These are phyloP conservation scores for Teunomyces pallodes DNA, from an alignment of 805 yeast species.

Conservation along the genomic window DNA sequence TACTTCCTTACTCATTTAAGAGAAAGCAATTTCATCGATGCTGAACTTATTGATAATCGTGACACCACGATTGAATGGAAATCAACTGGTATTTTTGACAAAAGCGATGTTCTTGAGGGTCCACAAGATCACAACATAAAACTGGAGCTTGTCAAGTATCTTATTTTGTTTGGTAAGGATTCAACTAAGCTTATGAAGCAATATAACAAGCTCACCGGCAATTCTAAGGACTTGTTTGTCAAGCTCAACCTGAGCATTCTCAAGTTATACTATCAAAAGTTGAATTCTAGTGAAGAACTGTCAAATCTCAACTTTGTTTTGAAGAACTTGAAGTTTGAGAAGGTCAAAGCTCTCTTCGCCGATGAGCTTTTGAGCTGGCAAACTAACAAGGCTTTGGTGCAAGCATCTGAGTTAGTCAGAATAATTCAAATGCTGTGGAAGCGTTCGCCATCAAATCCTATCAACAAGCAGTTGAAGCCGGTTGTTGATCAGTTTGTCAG, in stretches of 20 bases:
- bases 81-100: constrained; percentile 24
- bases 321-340: constrained; percentile 31
- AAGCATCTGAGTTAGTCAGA: constrained; percentile 9
- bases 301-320: constrained; percentile 25
- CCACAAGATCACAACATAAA: constrained; percentile 15
- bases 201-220: constrained; percentile 21
- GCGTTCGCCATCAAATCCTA: constrained; percentile 13
- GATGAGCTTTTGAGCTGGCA: constrained; percentile 13
- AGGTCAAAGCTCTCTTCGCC: constrained; percentile 19
- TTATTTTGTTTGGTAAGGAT: constrained; percentile 35
- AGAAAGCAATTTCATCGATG: constrained; percentile 13
- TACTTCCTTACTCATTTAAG: constrained; percentile 23
- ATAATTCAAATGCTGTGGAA: constrained; percentile 7
- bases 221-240: constrained; percentile 24
- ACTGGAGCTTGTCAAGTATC: constrained; percentile 36
- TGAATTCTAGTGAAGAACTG: constrained; percentile 18
- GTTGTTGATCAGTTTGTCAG: constrained; percentile 10
- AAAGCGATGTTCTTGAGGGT: constrained; percentile 1
- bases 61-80: constrained; percentile 58
- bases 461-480: constrained; percentile 10
- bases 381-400: constrained; percentile 15
- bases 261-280: constrained; percentile 20
- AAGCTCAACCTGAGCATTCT: constrained; percentile 27
- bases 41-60: constrained; percentile 50
- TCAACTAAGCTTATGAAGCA: constrained; percentile 21